Conservation (phyloP, 2,329 filamentous ascomycete genomes). For the Pyrenochaeta sp. region DNA sequence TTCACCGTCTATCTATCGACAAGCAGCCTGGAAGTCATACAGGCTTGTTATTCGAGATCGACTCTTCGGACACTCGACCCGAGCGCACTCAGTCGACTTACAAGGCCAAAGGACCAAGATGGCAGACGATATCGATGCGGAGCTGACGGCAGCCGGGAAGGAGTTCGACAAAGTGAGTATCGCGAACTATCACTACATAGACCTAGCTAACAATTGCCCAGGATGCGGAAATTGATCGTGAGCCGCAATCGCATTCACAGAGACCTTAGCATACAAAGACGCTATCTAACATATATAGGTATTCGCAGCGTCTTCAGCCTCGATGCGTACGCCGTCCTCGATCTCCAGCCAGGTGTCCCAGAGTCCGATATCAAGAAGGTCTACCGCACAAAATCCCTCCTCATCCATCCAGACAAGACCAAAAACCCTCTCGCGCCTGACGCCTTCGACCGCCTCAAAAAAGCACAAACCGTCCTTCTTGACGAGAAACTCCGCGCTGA, state of each 20-base stretch:
- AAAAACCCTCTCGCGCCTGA: constrained; percentile 89
- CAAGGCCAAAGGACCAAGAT: constrained; percentile 40
- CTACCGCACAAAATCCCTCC: constrained; percentile 97
- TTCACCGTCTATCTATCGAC: background rate
- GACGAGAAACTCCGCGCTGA: constrained; percentile 90
- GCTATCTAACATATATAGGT: constrained; percentile 34
- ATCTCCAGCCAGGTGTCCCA: constrained; percentile 92
- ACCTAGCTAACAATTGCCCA: constrained; percentile 49
- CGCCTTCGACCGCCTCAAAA: constrained; percentile 95
- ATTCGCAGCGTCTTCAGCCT: constrained; percentile 90
- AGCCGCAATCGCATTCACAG: constrained; percentile 2
- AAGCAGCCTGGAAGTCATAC: background rate
- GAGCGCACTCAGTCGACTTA: background rate
- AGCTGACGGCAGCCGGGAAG: constrained; percentile 83
- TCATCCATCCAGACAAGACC: constrained; percentile 99
- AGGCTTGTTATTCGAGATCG: background rate
- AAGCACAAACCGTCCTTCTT: constrained; percentile 88
- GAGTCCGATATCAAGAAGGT: constrained; percentile 94
- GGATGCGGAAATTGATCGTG: constrained; percentile 93
- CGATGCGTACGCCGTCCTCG: constrained; percentile 89
- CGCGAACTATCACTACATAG: background rate
- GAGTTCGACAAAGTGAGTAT: constrained; percentile 82
- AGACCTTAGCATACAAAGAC: background rate
- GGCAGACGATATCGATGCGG: constrained; percentile 69
- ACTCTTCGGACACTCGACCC: background rate